Conservation (phyloP, 331 rosid genomes). For the Rhamnella rubrinervis region DNA sequence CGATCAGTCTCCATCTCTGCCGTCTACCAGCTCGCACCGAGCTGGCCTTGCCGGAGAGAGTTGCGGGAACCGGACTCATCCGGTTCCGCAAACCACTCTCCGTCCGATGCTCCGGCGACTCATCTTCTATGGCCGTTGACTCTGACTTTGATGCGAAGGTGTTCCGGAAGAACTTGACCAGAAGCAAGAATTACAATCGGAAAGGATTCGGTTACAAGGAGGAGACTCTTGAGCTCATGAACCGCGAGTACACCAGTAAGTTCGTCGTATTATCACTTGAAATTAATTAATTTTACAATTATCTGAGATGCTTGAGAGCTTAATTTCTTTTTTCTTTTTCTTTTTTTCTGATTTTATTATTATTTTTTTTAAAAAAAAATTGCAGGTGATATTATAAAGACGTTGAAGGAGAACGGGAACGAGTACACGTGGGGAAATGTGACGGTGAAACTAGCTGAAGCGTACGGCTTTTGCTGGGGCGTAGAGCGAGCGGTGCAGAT, state of each 20-base stretch:
- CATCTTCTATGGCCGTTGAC: conserved; percentile 35
- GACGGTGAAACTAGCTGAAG: conserved; percentile 82
- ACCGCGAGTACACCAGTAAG: conserved; percentile 84
- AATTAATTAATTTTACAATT: neutral
- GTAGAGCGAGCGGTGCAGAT: conserved; percentile 97
- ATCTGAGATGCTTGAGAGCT: neutral
- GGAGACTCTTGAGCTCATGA: conserved; percentile 82
- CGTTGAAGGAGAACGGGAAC: conserved; percentile 66
- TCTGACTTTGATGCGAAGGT: conserved; percentile 81
- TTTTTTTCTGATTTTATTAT: conserved; percentile 4
- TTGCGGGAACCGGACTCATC: conserved; percentile 18
- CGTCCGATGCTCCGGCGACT: conserved; percentile 58
- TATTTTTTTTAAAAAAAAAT: neutral
- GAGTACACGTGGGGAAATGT: conserved; percentile 91
- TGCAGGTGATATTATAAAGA: conserved; percentile 86
- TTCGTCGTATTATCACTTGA: neutral
- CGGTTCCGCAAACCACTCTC: conserved; percentile 46
- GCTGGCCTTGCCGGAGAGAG: conserved; percentile 34
- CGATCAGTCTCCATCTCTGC: conserved; percentile 55
- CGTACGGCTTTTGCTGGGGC: conserved; percentile 98
- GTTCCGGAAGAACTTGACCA: conserved; percentile 83
- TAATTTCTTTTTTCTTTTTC: neutral
- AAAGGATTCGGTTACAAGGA: conserved; percentile 86
- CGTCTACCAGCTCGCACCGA: conserved; percentile 54
- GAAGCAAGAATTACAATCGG: conserved; percentile 86